Evolutionary conservation across 768 basidiomycete species (phyloP), one percentile per base, ranked within the genome.

Genomic region (Lepiota brunneoincarnata): DNA sequence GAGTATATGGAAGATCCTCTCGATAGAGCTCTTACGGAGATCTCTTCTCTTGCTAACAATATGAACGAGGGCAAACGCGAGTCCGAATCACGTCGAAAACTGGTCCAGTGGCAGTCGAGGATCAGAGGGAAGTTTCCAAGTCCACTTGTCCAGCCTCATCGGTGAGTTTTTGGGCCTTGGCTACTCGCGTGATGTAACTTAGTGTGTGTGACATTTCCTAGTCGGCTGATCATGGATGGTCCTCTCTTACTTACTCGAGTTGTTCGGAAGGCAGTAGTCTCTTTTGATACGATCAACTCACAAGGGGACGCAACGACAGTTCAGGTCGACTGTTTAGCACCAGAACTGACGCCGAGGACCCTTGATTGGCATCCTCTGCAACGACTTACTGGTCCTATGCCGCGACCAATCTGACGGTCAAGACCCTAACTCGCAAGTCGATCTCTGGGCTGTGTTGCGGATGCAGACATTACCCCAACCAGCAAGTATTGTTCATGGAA

Each of bases 41-140:
- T 98, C 59, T 83, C 93, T 1, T 82, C 83, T 11, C 72, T 98
- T 46, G 94, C 97, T 2, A 91, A 84, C 46, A 90, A 91, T 63
- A 97, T 99, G 91, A 99, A 99, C 68, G 97, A 99, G 72, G 93
- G 93, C 58, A 98, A 98, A 69, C 84, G 97, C 1, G 95, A 98
- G 61, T 81, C 93, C 2, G 97, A 99, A 71, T 94, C 91, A 1
- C 80, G 97, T 18, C 81, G 87, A 42, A 91, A 93, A 64, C 82
- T 98, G 21, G 90, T 98, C 15, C 84, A 89, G 64, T 94, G 91
- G 91, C 93, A 94, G 71, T 64, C 85, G 34, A 80, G 92, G 61
- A 98, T 99, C 62, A 79, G 87, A 36, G 91, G 93, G 17, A 90
- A 84, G 65, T 98, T 97, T 69, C 94, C 93, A 6, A 95, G 93